Percentiles rank a stretch among this genome's conserved stretches.
Conservation (phyloP, 1,284 basidiomycete species). For the Puccinia novopanici region DNA sequence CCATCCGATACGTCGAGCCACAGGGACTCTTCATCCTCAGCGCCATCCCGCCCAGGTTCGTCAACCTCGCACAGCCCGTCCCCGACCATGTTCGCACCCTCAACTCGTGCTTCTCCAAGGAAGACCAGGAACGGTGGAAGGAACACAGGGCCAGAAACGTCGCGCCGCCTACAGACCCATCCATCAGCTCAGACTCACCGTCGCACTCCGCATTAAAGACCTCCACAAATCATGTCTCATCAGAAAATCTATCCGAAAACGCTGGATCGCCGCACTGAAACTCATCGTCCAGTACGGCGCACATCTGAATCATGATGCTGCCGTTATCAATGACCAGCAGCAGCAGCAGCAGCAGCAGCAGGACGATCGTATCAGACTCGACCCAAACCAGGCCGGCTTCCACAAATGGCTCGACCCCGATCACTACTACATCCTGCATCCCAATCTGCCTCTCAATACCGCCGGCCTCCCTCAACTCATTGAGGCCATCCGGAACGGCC, state of each 20-base stretch:
- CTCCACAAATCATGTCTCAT: constrained; percentile 22
- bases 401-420: neutral
- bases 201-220: constrained; percentile 22
- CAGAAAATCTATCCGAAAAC: constrained; percentile 28
- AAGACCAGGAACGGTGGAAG: constrained; percentile 14
- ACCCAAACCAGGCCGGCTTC: neutral
- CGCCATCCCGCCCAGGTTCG: neutral
- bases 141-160: neutral
- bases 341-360: no score
- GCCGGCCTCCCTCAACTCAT: neutral
- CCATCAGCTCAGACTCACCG: constrained; percentile 25
- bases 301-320: no score
- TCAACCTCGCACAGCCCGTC: neutral
- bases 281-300: constrained; percentile 41
- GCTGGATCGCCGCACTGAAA: constrained; percentile 38
- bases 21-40: constrained; percentile 5
- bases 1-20: constrained; percentile 5
- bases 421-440: constrained; percentile 15
- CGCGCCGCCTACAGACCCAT: neutral
- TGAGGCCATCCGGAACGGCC: neutral
- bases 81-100: neutral
- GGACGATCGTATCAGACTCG: neutral
- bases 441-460: neutral
- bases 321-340: no score
- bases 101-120: constrained; percentile 30